phyloP scores from a whole-genome alignment of 495 filamentous ascomycete species.

The Talaromyces thailandensis region DNA sequence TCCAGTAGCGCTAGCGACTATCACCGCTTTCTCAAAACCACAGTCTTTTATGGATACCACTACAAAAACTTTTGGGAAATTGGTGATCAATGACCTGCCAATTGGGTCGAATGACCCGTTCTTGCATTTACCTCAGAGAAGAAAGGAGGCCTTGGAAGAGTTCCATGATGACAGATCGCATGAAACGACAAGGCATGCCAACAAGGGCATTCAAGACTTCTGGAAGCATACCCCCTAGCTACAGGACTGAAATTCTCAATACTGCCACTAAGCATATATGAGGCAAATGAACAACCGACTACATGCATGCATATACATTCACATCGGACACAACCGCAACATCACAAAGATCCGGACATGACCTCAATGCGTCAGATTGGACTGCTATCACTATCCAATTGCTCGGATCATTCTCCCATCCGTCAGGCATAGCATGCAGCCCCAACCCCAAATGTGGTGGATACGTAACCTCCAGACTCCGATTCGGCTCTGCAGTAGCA shows the following conservation, averaged over 20 bases:
- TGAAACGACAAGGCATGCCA: not conserved
- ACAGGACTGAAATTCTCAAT: not conserved
- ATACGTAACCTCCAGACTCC: not conserved
- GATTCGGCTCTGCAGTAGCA: not conserved
- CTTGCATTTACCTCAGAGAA: not conserved
- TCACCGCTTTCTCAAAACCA: not conserved
- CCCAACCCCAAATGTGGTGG: not conserved
- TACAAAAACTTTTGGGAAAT: too few species aligned
- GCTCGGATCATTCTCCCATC: not conserved
- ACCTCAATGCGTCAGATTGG: too few species aligned
- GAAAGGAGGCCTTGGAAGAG: not conserved
- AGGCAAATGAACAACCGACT: not conserved
- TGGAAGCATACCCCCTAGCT: not conserved
- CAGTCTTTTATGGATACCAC: too few species aligned
- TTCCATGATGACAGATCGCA: not conserved
- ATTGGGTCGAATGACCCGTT: too few species aligned
- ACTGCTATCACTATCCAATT: not conserved
- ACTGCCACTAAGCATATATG: not conserved
- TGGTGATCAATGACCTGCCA: too few species aligned
- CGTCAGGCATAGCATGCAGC: not conserved
- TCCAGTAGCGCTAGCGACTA: not conserved
- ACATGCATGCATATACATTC: not conserved
- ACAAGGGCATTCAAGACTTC: not conserved
- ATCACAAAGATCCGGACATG: not conserved
- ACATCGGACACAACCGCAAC: not conserved